Conservation (phyloP, 768 basidiomycete genomes). For the Rubroboletus satanas region DNA sequence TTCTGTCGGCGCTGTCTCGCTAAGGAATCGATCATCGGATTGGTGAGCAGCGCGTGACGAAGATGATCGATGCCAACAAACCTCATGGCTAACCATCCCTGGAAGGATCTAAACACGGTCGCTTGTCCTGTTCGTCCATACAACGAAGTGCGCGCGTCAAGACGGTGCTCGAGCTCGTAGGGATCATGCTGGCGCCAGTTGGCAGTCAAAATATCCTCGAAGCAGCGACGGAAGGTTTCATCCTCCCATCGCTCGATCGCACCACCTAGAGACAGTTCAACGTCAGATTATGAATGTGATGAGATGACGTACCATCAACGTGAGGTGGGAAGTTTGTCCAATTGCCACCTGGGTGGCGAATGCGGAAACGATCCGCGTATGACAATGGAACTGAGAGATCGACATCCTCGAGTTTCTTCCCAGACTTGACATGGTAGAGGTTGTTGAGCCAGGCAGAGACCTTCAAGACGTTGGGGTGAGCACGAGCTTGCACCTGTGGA, state of each 20-base stretch:
- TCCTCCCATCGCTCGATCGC: constrained; percentile 77
- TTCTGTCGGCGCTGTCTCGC: constrained; percentile 63
- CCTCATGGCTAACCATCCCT: constrained; percentile 77
- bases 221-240: constrained; percentile 52
- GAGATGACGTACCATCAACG: constrained; percentile 44
- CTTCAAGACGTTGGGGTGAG: constrained; percentile 61
- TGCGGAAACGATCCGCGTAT: constrained; percentile 74
- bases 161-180: constrained; percentile 55
- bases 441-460: constrained; percentile 59
- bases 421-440: constrained; percentile 49
- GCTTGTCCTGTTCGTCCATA: constrained; percentile 56
- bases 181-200: constrained; percentile 66
- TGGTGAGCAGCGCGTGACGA: background rate
- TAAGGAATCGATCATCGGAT: constrained; percentile 16
- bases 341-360: constrained; percentile 58
- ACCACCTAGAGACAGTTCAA: constrained; percentile 45
- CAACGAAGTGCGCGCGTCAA: constrained; percentile 59
- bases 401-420: constrained; percentile 44
- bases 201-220: constrained; percentile 56
- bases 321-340: constrained; percentile 57
- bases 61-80: constrained; percentile 22
- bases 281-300: background rate
- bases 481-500: constrained; percentile 63
- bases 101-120: constrained; percentile 60
- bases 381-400: constrained; percentile 58